phyloP scores from a whole-genome alignment of 257 asterid species.

The Osmanthus fragrans region DNA sequence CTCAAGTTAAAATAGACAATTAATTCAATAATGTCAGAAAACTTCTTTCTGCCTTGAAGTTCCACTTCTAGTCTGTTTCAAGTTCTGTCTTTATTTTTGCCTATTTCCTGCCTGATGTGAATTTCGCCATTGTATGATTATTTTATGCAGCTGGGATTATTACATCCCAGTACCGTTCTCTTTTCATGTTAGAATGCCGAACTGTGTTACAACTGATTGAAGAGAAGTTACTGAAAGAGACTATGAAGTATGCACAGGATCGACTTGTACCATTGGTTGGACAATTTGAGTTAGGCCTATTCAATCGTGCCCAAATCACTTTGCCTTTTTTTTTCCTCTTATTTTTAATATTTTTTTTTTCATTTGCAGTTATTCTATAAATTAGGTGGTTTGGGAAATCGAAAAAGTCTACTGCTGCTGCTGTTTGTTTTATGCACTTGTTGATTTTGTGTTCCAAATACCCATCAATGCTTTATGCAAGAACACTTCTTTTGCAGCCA shows the following conservation, averaged over 20 bases:
- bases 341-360: too few relatives aligned
- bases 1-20: neutral
- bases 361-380: too few relatives aligned
- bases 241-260: neutral
- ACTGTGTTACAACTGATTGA: neutral
- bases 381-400: too few relatives aligned
- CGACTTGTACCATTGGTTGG: too few relatives aligned
- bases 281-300: too few relatives aligned
- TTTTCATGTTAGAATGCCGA: neutral
- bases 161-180: neutral
- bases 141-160: neutral
- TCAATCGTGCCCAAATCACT: too few relatives aligned
- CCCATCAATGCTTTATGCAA: too few relatives aligned
- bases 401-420: too few relatives aligned
- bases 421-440: neutral
- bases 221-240: neutral
- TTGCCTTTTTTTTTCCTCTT: too few relatives aligned
- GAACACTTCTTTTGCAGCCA: neutral
- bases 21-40: too few relatives aligned
- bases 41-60: too few relatives aligned
- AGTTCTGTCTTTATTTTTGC: neutral
- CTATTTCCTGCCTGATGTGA: neutral
- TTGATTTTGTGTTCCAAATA: neutral
- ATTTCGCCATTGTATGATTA: neutral
- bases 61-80: too few relatives aligned